Evolutionary conservation across 495 filamentous ascomycete species (phyloP).

Genomic region (Cenococcum geophilum): DNA sequence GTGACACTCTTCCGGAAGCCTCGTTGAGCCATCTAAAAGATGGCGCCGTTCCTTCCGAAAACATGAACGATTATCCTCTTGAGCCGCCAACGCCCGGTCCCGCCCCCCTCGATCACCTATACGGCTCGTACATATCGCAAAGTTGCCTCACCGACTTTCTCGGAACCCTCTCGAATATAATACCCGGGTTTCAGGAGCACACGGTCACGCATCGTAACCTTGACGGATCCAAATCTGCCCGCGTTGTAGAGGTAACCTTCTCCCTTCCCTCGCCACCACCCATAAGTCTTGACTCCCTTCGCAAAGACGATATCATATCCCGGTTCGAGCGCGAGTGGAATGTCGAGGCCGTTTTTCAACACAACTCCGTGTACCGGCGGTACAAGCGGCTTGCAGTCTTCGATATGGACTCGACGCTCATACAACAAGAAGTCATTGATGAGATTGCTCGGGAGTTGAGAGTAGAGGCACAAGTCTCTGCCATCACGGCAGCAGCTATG

Average conservation of each 20-base stretch:
- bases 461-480: slow-evolving; percentile 61
- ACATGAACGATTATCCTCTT: slow-evolving; percentile 63
- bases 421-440: slow-evolving; percentile 94
- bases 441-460: slow-evolving; percentile 79
- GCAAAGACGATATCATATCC: slow-evolving; percentile 74
- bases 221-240: slow-evolving; percentile 13
- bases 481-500: slow-evolving; percentile 91
- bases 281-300: slow-evolving; percentile 62
- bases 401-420: slow-evolving; percentile 96
- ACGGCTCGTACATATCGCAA: slow-evolving; percentile 70
- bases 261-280: slow-evolving; percentile 57
- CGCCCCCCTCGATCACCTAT: slow-evolving; percentile 62
- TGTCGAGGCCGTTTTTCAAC: slow-evolving; percentile 70
- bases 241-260: slow-evolving; percentile 38
- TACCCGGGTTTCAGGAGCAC: slow-evolving; percentile 55
- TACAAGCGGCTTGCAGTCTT: slow-evolving; percentile 83
- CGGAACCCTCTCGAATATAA: slow-evolving; percentile 51
- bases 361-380: slow-evolving; percentile 62
- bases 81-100: slow-evolving; percentile 59
- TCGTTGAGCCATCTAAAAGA: slow-evolving; percentile 18
- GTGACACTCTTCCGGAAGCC: slow-evolving; percentile 19
- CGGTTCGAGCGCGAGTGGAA: slow-evolving; percentile 82
- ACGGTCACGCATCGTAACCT: slow-evolving; percentile 56
- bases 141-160: slow-evolving; percentile 78
- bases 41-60: slow-evolving; percentile 48